These are phyloP conservation scores for Sideroxylon spinosum DNA, from an alignment of 179 eudicot species.

Conservation along the genomic window DNA sequence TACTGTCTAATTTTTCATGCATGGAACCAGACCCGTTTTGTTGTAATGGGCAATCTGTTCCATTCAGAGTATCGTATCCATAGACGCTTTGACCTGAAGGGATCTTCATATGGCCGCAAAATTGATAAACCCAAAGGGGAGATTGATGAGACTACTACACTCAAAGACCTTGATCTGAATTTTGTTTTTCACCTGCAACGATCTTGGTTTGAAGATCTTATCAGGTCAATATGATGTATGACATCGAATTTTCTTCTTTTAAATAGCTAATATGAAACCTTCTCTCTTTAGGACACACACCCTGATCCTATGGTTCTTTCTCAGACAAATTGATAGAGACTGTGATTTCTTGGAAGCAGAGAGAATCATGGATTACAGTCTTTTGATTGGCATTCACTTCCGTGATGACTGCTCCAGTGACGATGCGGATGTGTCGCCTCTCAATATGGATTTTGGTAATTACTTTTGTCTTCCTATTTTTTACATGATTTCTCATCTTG, in stretches of 20 bases:
- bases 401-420: conserved; percentile 73
- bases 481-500: not conserved
- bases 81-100: conserved; percentile 69
- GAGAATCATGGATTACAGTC: conserved; percentile 89
- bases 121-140: conserved; percentile 66
- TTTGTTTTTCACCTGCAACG: conserved; percentile 64
- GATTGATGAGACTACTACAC: conserved; percentile 86
- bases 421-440: conserved; percentile 73
- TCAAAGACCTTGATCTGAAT: conserved; percentile 85
- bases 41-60: conserved; percentile 78
- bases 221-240: conserved; percentile 44
- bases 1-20: conserved; percentile 4
- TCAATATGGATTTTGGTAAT: conserved; percentile 36
- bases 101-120: conserved; percentile 72
- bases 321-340: conserved; percentile 75
- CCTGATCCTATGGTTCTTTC: not conserved
- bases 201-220: conserved; percentile 72
- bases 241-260: not conserved
- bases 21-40: conserved; percentile 58
- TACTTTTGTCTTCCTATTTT: not conserved
- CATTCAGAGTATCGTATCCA: conserved; percentile 77
- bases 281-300: not conserved
- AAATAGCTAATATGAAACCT: not conserved
- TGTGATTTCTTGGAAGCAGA: conserved; percentile 89
- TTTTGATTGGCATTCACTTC: conserved; percentile 80